A percentile compares a stretch with the other conserved stretches of the same genome.
These are phyloP conservation scores for Chrysoporthe austroafricana DNA, from an alignment of 2,329 filamentous ascomycete genomes.

Conservation along the genomic window DNA sequence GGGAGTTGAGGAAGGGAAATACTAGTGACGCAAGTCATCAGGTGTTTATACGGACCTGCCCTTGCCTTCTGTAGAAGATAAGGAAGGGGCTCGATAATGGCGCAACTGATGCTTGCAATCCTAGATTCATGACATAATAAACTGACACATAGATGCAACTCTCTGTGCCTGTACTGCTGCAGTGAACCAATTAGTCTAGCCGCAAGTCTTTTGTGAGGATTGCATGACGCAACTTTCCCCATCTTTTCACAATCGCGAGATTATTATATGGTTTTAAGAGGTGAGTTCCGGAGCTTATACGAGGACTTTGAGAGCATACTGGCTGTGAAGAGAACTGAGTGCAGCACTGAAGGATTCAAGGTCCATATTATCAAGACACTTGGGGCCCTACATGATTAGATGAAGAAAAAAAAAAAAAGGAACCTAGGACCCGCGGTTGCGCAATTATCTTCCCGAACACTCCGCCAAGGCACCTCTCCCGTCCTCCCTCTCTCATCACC, in stretches of 20 bases:
- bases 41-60: not conserved
- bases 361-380: not conserved
- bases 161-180: not conserved
- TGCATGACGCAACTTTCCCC: not conserved
- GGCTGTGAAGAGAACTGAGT: not conserved
- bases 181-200: not conserved
- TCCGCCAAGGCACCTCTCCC: not conserved
- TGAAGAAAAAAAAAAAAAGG: too few relatives aligned
- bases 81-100: not conserved
- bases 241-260: not conserved
- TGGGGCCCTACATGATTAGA: not conserved
- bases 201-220: too few relatives aligned
- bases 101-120: not conserved
- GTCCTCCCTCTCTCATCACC: not conserved
- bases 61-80: not conserved
- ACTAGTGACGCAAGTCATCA: slow-evolving; percentile 5
- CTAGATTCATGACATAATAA: not conserved
- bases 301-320: not conserved
- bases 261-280: not conserved
- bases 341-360: too few relatives aligned
- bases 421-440: not conserved
- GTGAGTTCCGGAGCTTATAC: not conserved
- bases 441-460: not conserved
- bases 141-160: not conserved
- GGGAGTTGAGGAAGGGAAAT: slow-evolving; percentile 3